Percentiles rank a stretch among this genome's conserved stretches.
phyloP scores from a whole-genome alignment of 2,329 filamentous ascomycete genomes.

The Penicillium sp. region DNA sequence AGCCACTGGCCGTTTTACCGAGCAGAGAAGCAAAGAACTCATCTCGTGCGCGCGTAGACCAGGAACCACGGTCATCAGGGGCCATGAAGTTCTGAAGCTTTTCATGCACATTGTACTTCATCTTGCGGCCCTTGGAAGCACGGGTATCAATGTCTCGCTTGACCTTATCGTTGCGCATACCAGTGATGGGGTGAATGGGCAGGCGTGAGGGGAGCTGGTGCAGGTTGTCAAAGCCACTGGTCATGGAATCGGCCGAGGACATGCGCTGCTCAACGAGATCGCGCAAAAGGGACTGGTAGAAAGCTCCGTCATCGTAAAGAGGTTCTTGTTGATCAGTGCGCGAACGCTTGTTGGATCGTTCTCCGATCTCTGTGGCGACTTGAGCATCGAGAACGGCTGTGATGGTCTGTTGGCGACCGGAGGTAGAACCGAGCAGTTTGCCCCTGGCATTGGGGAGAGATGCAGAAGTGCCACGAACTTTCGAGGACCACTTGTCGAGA shows the following conservation, averaged over 20 bases:
- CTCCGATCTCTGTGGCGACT: slow-evolving; percentile 42
- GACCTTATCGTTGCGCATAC: slow-evolving; percentile 60
- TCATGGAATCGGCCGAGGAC: slow-evolving; percentile 54
- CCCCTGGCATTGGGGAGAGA: slow-evolving; percentile 58
- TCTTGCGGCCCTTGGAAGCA: slow-evolving; percentile 90
- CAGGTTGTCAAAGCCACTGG: slow-evolving; percentile 48
- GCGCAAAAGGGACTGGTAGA: slow-evolving; percentile 90
- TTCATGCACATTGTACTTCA: slow-evolving; percentile 93
- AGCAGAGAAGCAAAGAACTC: slow-evolving; percentile 72
- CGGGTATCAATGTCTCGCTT: slow-evolving; percentile 86
- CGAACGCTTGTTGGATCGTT: slow-evolving; percentile 35
- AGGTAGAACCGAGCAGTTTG: slow-evolving; percentile 59
- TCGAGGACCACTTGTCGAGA: slow-evolving; percentile 87
- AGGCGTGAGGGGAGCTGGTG: slow-evolving; percentile 41
- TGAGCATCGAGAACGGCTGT: slow-evolving; percentile 47
- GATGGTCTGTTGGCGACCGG: slow-evolving; percentile 53
- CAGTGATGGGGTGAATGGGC: slow-evolving; percentile 41
- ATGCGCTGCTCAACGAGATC: slow-evolving; percentile 89
- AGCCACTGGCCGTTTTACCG: slow-evolving; percentile 62
- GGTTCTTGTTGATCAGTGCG: slow-evolving; percentile 42
- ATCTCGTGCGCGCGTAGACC: slow-evolving; percentile 79
- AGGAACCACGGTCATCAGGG: slow-evolving; percentile 74
- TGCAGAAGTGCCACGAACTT: slow-evolving; percentile 59
- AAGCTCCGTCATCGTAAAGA: slow-evolving; percentile 91
- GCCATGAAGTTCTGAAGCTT: slow-evolving; percentile 99